These are phyloP conservation scores for Eragrostis curvula DNA, from an alignment of 176 grass and related monocot genomes.

Conservation along the genomic window DNA sequence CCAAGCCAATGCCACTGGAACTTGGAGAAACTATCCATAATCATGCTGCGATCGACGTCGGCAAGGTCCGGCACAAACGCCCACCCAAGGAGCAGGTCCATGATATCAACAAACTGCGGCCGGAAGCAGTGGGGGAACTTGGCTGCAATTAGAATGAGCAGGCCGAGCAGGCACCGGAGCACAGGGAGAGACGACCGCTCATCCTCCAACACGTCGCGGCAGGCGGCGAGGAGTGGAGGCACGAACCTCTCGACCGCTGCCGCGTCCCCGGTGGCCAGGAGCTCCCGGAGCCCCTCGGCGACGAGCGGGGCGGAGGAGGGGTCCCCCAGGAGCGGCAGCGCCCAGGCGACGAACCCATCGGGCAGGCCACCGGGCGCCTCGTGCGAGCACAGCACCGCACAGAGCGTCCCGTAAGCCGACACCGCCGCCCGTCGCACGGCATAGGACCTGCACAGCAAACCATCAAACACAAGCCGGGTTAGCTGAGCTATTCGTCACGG, in stretches of 20 bases:
- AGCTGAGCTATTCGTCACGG: background rate
- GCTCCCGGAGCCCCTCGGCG: slow-evolving; percentile 72
- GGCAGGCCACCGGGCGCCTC: slow-evolving; percentile 63
- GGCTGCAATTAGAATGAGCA: slow-evolving; percentile 75
- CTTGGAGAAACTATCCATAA: slow-evolving; percentile 90
- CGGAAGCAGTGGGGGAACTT: slow-evolving; percentile 87
- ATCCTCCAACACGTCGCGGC: slow-evolving; percentile 88
- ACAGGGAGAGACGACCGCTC: slow-evolving; percentile 81
- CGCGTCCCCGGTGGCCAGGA: slow-evolving; percentile 70
- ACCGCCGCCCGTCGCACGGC: slow-evolving; percentile 74
- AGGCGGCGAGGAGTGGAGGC: slow-evolving; percentile 68
- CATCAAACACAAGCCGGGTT: slow-evolving; percentile 25
- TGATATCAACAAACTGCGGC: slow-evolving; percentile 83
- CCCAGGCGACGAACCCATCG: slow-evolving; percentile 86
- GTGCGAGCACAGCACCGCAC: slow-evolving; percentile 73
- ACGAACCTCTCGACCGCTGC: slow-evolving; percentile 73
- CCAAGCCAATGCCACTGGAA: slow-evolving; percentile 92
- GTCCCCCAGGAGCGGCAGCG: slow-evolving; percentile 80
- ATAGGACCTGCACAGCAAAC: slow-evolving; percentile 63
- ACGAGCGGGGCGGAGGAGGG: slow-evolving; percentile 57
- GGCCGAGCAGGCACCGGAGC: slow-evolving; percentile 73
- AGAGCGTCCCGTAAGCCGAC: slow-evolving; percentile 76
- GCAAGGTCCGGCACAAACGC: slow-evolving; percentile 79
- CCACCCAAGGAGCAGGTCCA: slow-evolving; percentile 95
- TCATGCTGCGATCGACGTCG: slow-evolving; percentile 67